phyloP scores from a whole-genome alignment of 192 early-diverging fungal genomes.

The Allomyces macrogynus region DNA sequence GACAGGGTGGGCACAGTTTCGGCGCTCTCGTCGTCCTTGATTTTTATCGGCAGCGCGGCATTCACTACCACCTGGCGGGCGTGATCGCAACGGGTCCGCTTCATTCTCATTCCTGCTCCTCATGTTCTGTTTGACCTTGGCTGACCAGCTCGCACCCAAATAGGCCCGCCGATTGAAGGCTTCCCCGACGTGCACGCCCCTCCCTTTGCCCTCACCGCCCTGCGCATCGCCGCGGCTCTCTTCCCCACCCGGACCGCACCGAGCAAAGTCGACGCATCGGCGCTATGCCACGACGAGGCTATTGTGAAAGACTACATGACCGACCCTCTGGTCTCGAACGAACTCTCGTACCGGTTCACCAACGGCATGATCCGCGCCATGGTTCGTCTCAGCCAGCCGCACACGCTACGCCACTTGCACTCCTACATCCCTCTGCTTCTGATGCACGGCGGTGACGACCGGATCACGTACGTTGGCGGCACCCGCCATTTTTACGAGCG shows the following conservation, averaged over 20 bases:
- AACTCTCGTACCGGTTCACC: background rate
- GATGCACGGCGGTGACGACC: background rate
- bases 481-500: background rate
- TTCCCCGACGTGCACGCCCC: constrained; percentile 6
- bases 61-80: constrained; percentile 4
- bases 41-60: no score
- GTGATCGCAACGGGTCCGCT: background rate
- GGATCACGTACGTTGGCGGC: background rate
- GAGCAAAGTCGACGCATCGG: constrained; percentile 15
- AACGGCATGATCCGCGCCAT: constrained; percentile 11
- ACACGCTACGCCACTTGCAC: background rate
- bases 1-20: no score
- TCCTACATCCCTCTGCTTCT: background rate
- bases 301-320: constrained; percentile 21
- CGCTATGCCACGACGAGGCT: constrained; percentile 19
- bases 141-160: constrained; percentile 14
- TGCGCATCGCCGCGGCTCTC: constrained; percentile 14
- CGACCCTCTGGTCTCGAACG: constrained; percentile 23
- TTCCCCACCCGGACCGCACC: constrained; percentile 20
- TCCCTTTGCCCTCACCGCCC: constrained; percentile 12
- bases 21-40: no score
- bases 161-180: constrained; percentile 17
- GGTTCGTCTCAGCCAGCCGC: background rate
- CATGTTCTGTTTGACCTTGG: constrained; percentile 19
- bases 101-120: constrained; percentile 5